Percentiles rank a stretch among this genome's conserved stretches.
phyloP scores from a whole-genome alignment of 306 rosid genomes.

The Malus domestica region ASM211411v1 NC_041798.1:26752001-26752500 shows the following conservation, averaged over 20 bases:
- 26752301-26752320: too few species aligned
- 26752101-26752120: conserved; percentile 30
- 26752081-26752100: conserved; percentile 33
- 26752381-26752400: too few species aligned
- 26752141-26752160: conserved; percentile 25
- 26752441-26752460: too few species aligned
- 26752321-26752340: too few species aligned
- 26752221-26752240: conserved; percentile 37
- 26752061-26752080: conserved; percentile 25
- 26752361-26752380: too few species aligned
- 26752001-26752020: conserved; percentile 24
- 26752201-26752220: neutral
- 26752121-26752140: conserved; percentile 41
- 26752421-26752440: too few species aligned
- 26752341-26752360: too few species aligned
- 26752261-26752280: too few species aligned
- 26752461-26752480: too few species aligned
- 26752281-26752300: too few species aligned
- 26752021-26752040: conserved; percentile 53
- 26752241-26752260: conserved; percentile 24
- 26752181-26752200: conserved; percentile 40
- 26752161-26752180: conserved; percentile 26
- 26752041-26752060: conserved; percentile 70
- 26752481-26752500: too few species aligned
- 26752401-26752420: too few species aligned